Conservation (phyloP, 345 rosid genomes). For the Rhodomyrtus tomentosa region DNA sequence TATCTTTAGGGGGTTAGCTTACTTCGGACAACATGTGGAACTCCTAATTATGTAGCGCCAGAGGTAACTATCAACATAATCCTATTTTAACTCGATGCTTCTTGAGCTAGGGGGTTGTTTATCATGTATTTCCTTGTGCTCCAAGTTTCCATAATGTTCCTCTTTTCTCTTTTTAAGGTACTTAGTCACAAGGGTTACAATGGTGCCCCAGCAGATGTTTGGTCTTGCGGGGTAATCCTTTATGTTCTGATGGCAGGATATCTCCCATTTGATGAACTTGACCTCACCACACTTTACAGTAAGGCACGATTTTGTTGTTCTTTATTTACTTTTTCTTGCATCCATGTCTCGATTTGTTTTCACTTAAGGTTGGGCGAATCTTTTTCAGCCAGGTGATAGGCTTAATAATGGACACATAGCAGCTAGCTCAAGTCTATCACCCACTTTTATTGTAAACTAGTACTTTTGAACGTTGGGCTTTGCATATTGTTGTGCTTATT, state of each 20-base stretch:
- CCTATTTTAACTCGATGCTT: not conserved
- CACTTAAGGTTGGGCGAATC: not conserved
- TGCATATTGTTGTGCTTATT: not conserved
- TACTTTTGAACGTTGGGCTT: not conserved
- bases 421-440: not conserved
- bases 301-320: slow-evolving; percentile 49
- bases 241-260: slow-evolving; percentile 94
- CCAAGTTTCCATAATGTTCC: not conserved
- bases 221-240: slow-evolving; percentile 97
- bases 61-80: slow-evolving; percentile 41
- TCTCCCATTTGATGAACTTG: slow-evolving; percentile 98
- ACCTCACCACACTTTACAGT: slow-evolving; percentile 82
- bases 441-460: not conserved
- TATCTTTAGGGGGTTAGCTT: slow-evolving; percentile 61
- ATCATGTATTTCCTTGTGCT: not conserved
- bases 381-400: not conserved
- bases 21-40: slow-evolving; percentile 90
- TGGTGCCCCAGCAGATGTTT: slow-evolving; percentile 91
- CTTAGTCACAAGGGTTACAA: slow-evolving; percentile 94
- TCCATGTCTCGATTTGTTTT: not conserved
- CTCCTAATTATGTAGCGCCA: slow-evolving; percentile 96
- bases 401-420: not conserved
- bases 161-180: slow-evolving; percentile 39
- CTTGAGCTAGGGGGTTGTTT: not conserved
- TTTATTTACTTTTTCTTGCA: not conserved